These are phyloP conservation scores for Euptelea pleiosperma DNA, from an alignment of 164 flowering plant species.

Conservation along the genomic window DNA sequence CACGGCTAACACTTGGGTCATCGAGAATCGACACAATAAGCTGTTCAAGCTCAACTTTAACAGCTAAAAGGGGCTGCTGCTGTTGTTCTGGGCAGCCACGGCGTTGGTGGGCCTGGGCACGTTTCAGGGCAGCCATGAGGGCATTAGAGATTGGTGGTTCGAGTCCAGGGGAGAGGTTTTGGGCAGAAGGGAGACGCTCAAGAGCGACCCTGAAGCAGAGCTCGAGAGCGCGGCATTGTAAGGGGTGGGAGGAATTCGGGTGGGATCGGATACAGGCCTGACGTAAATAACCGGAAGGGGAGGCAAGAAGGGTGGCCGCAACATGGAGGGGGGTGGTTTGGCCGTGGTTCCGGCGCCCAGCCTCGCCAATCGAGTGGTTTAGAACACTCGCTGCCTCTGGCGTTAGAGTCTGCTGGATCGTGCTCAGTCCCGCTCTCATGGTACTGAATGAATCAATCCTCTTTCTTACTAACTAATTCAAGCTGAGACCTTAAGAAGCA, in stretches of 20 bases:
- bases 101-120: conserved; percentile 97
- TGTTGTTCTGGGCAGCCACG: conserved; percentile 97
- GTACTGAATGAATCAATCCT: too few relatives aligned
- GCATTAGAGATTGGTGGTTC: conserved; percentile 96
- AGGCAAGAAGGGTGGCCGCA: conserved; percentile 76
- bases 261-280: conserved; percentile 95
- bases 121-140: conserved; percentile 89
- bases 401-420: conserved; percentile 87
- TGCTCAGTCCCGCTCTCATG: conserved; percentile 83
- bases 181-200: conserved; percentile 83
- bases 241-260: conserved; percentile 93
- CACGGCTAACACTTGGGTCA: conserved; percentile 94
- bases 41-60: conserved; percentile 96
- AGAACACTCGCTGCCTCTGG: conserved; percentile 84
- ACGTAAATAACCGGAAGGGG: conserved; percentile 76
- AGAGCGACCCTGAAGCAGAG: conserved; percentile 98
- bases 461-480: too few relatives aligned
- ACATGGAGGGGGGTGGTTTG: conserved; percentile 98
- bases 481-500: too few relatives aligned
- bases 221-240: conserved; percentile 97
- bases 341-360: conserved; percentile 78
- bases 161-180: conserved; percentile 33
- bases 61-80: conserved; percentile 94
- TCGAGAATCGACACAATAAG: conserved; percentile 82
- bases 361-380: conserved; percentile 82